These are phyloP conservation scores for Zygoascus biomembranicola DNA, from an alignment of 805 yeast species.

Conservation along the genomic window DNA sequence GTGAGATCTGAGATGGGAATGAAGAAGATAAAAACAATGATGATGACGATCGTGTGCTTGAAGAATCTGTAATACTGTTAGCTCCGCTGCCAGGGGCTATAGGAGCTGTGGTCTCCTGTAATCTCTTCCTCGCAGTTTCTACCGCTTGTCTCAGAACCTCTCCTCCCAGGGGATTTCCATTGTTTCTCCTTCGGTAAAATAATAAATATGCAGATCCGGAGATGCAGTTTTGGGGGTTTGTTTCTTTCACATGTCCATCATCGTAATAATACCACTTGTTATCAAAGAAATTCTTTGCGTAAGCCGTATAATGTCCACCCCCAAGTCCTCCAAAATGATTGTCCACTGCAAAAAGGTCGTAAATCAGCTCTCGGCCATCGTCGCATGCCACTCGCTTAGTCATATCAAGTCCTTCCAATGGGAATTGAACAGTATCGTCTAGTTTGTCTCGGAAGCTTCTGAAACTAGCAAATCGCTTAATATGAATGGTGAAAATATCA, in stretches of 20 bases:
- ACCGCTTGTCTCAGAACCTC: constrained; percentile 11
- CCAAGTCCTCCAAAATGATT: constrained; percentile 95
- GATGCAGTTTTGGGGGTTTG: constrained; percentile 47
- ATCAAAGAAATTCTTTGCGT: constrained; percentile 70
- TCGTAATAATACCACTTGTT: constrained; percentile 82
- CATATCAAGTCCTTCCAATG: constrained; percentile 75
- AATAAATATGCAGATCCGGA: constrained; percentile 79
- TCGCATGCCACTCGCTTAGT: constrained; percentile 39
- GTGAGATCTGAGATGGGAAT: constrained; percentile 1
- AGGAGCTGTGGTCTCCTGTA: neutral
- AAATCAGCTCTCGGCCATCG: constrained; percentile 34
- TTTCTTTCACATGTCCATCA: constrained; percentile 43
- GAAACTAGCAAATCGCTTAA: constrained; percentile 82
- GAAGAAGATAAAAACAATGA: constrained; percentile 1
- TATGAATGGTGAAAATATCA: constrained; percentile 79
- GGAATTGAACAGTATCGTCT: constrained; percentile 76
- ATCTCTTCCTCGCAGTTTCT: constrained; percentile 3
- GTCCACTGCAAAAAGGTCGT: constrained; percentile 88
- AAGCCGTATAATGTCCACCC: constrained; percentile 95
- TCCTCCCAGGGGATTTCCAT: constrained; percentile 20
- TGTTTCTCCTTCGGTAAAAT: constrained; percentile 58
- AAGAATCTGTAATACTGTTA: neutral
- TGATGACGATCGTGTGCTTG: neutral
- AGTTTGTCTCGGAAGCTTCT: constrained; percentile 84
- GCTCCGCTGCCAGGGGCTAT: neutral